Base-by-base conservation (phyloP, 2,329 filamentous ascomycete species). In the Monosporascus sp. region DNA sequence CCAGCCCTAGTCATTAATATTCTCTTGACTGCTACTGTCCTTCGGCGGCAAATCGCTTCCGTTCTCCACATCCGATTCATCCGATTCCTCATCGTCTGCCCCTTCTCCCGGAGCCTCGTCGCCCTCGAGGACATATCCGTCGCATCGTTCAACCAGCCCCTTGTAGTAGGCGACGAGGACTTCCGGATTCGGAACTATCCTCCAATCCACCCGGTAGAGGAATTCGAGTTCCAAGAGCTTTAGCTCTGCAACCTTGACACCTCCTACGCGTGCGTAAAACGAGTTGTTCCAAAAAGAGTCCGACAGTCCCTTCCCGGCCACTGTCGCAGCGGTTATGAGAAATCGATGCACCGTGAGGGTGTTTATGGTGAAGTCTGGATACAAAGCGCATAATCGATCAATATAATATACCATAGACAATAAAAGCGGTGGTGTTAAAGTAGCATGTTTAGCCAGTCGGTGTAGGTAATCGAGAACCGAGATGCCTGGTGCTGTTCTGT, bases 401-500 rank as follows among this genome's bases (percentile, higher is more conserved):
- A 99, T 97, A 66, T 97, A 99, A 68, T 95, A 99, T 53, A 99
- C 94, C 91, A 99, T 97, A 62, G 92, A 94, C 37, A 99, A 82
- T n/a, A 99, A 79, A 49, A 99, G 87, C 1, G 94, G 93, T 14
- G 94, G 92, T 7, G 91, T 91, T 3, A 99, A 79, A 0, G 93
- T 97, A 26, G 94, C 94, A 69, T 99, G 94, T 55, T 91, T 91
- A 24, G 95, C 94, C 54, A 99, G 79, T 58, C 94, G 87, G 65
- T 94, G 89, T 37, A 99, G 81, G 68, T 99, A 99, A 69, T 99
- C 94, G 57, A 87, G 80, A 35, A 99, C 93, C 26, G 91, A 96
- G 55, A 99, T 99, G 50, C 89, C 92, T 7, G 94, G 94, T 1
- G 94, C 73, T 3, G 81, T 84, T 58, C 79, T 82, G 51, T 43